phyloP scores from a whole-genome alignment of 1,284 basidiomycete species.

The Volvariella surrecta region DNA sequence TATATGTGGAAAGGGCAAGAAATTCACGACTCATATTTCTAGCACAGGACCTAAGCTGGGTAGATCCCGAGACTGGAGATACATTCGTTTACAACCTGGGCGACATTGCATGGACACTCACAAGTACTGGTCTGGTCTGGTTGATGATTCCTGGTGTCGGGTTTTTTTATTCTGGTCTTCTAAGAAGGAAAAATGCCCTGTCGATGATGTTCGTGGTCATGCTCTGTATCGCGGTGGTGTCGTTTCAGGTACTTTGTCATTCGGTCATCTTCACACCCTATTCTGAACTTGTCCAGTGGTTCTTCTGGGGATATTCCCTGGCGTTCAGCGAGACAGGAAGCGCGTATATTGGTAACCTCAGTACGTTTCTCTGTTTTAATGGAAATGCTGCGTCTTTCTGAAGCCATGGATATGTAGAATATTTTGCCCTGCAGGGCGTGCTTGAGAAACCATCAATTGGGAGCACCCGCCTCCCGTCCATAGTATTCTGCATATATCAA shows the following conservation, averaged over 20 bases:
- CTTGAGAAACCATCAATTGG: slow-evolving; percentile 72
- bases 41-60: slow-evolving; percentile 34
- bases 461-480: slow-evolving; percentile 64
- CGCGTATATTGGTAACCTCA: slow-evolving; percentile 55
- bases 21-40: neutral
- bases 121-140: slow-evolving; percentile 64
- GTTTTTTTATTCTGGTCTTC: slow-evolving; percentile 82
- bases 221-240: slow-evolving; percentile 66
- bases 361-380: slow-evolving; percentile 32
- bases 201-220: slow-evolving; percentile 88
- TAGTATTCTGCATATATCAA: slow-evolving; percentile 88
- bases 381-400: slow-evolving; percentile 6
- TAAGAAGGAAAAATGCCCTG: slow-evolving; percentile 81
- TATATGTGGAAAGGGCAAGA: no score
- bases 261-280: slow-evolving; percentile 20
- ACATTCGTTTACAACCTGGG: slow-evolving; percentile 49
- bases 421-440: slow-evolving; percentile 83
- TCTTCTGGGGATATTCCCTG: slow-evolving; percentile 68
- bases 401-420: slow-evolving; percentile 28
- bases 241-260: slow-evolving; percentile 47
- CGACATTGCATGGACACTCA: slow-evolving; percentile 65
- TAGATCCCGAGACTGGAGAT: slow-evolving; percentile 20
- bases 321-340: slow-evolving; percentile 60
- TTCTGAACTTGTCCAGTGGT: slow-evolving; percentile 35
- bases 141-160: slow-evolving; percentile 87